phyloP scores from a whole-genome alignment of 129 eudicot species.

The Helianthus annuus region HanXRQr2.0-SUNRISE NC_035441.2:14034751-14035250 shows the following conservation, averaged over 20 bases:
- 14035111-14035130: neutral
- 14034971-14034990: neutral
- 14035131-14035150: slow-evolving; percentile 4
- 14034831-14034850: slow-evolving; percentile 2
- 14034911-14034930: slow-evolving; percentile 24
- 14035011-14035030: neutral
- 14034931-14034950: neutral
- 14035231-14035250: neutral
- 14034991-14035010: neutral
- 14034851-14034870: slow-evolving; percentile 15
- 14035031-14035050: neutral
- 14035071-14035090: slow-evolving; percentile 10
- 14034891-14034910: neutral
- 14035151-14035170: slow-evolving; percentile 9
- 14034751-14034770: too few relatives aligned
- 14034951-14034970: neutral
- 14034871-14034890: neutral
- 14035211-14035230: neutral
- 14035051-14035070: slow-evolving; percentile 4
- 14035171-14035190: slow-evolving; percentile 9
- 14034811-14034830: slow-evolving; percentile 20
- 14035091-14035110: slow-evolving; percentile 23
- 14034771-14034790: too few relatives aligned
- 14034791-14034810: neutral
- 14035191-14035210: neutral